Evolutionary conservation across 2,329 filamentous ascomycete species (phyloP).

Genomic region (Aspergillus novofumigatus): DNA sequence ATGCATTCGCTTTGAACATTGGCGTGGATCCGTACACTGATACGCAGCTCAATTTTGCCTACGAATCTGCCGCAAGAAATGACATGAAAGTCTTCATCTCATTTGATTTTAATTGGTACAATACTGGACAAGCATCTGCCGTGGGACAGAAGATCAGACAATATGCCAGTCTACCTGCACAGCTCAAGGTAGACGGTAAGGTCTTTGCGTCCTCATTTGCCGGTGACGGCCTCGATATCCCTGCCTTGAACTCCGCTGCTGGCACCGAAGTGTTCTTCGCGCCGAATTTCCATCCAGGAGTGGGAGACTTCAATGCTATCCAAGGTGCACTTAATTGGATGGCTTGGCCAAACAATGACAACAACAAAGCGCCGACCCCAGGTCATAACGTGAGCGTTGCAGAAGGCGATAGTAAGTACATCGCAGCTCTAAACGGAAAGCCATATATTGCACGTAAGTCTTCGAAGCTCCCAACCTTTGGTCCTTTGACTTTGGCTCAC

Average conservation of each 20-base stretch:
- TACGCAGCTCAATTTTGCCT: constrained; percentile 47
- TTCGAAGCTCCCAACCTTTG: not conserved
- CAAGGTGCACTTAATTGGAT: constrained; percentile 45
- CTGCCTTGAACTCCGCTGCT: constrained; percentile 40
- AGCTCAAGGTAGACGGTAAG: constrained; percentile 49
- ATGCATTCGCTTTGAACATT: constrained; percentile 51
- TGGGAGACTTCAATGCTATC: constrained; percentile 35
- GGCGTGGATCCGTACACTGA: constrained; percentile 43
- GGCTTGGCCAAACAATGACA: constrained; percentile 41
- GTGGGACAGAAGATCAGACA: constrained; percentile 46
- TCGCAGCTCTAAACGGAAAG: constrained; percentile 34
- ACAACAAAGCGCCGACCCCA: constrained; percentile 48
- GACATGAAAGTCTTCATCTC: constrained; percentile 55
- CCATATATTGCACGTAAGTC: constrained; percentile 47
- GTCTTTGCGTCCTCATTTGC: constrained; percentile 54
- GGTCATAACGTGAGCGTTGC: constrained; percentile 40
- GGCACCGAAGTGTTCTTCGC: constrained; percentile 46
- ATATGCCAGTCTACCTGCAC: constrained; percentile 43
- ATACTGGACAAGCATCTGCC: constrained; percentile 31
- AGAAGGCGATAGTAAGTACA: constrained; percentile 33
- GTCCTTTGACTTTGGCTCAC: not conserved
- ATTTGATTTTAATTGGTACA: constrained; percentile 54
- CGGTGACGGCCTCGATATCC: constrained; percentile 46
- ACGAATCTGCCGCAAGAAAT: constrained; percentile 45
- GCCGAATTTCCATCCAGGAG: constrained; percentile 48